phyloP scores from a whole-genome alignment of 169 alveolate genomes.

The Sarcocystis neurona region DNA sequence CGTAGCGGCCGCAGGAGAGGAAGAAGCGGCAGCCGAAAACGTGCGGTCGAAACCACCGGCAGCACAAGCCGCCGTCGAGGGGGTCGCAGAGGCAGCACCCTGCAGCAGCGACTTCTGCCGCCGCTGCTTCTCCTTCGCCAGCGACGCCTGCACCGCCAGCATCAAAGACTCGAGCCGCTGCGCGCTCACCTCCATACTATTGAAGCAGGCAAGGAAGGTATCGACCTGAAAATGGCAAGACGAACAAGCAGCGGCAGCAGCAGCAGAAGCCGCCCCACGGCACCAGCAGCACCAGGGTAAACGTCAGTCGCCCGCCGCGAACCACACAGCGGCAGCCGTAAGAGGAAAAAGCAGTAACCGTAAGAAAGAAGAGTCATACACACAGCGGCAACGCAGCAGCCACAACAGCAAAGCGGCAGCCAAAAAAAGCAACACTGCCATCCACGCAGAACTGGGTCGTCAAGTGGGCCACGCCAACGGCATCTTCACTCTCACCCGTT shows the following conservation, averaged over 20 bases:
- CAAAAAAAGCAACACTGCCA: no score
- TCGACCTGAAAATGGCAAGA: slow-evolving; percentile 32
- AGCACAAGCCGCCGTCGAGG: not conserved
- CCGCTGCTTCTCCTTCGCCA: not conserved
- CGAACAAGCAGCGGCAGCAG: not conserved
- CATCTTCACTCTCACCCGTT: no score
- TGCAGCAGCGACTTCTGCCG: not conserved
- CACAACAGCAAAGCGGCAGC: no score
- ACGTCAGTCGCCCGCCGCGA: not conserved
- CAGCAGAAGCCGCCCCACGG: no score
- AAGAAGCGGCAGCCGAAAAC: not conserved
- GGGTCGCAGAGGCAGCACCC: not conserved
- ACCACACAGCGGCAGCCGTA: no score
- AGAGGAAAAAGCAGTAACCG: no score
- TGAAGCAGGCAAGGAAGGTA: slow-evolving; percentile 10
- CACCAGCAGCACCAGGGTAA: no score
- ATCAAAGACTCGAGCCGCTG: slow-evolving; percentile 30
- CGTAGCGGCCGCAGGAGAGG: not conserved
- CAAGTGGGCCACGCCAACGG: no score
- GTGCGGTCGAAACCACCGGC: not conserved
- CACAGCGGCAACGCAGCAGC: no score
- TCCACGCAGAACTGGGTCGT: no score
- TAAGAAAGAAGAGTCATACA: no score
- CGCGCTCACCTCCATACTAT: not conserved
- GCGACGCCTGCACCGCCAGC: not conserved